phyloP scores from a whole-genome alignment of 768 basidiomycete genomes.

The Collybia sordida region DNA sequence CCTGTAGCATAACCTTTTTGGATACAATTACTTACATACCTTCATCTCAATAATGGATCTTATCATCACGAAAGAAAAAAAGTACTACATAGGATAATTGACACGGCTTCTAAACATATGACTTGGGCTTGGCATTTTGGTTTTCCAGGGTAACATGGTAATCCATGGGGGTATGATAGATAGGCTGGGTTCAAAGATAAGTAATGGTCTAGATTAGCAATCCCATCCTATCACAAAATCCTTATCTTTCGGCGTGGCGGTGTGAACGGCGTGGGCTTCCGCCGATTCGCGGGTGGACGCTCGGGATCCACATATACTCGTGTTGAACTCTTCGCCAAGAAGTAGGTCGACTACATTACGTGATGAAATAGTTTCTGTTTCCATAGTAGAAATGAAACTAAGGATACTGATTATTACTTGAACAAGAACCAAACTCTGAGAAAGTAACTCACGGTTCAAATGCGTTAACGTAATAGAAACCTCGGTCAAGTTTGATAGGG shows the following conservation, averaged over 20 bases:
- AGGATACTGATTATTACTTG: conserved; percentile 1
- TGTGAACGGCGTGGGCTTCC: conserved; percentile 1
- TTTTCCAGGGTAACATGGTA: conserved; percentile 13
- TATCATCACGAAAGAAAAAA: conserved; percentile 6
- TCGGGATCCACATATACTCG: conserved; percentile 63
- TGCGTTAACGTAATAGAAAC: conserved; percentile 89
- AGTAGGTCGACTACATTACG: conserved; percentile 83
- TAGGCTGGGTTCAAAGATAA: not conserved
- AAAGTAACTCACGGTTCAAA: conserved; percentile 75
- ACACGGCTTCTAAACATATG: too few species aligned
- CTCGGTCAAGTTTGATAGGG: conserved; percentile 72
- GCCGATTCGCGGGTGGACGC: conserved; percentile 20
- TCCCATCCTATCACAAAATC: conserved; percentile 76
- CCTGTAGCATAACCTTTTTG: conserved; percentile 6
- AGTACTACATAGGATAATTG: not conserved
- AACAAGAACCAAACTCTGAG: conserved; percentile 2
- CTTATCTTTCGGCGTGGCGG: conserved; percentile 5
- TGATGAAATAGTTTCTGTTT: conserved; percentile 83
- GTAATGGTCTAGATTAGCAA: conserved; percentile 40
- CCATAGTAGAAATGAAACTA: conserved; percentile 91
- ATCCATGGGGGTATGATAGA: conserved; percentile 10
- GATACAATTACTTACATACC: conserved; percentile 14
- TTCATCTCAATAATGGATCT: conserved; percentile 5
- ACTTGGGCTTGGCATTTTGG: not conserved
- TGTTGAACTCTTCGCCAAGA: conserved; percentile 68